Conservation (phyloP, 2,329 filamentous ascomycete species). For the Aspergillus glaucus region DNA sequence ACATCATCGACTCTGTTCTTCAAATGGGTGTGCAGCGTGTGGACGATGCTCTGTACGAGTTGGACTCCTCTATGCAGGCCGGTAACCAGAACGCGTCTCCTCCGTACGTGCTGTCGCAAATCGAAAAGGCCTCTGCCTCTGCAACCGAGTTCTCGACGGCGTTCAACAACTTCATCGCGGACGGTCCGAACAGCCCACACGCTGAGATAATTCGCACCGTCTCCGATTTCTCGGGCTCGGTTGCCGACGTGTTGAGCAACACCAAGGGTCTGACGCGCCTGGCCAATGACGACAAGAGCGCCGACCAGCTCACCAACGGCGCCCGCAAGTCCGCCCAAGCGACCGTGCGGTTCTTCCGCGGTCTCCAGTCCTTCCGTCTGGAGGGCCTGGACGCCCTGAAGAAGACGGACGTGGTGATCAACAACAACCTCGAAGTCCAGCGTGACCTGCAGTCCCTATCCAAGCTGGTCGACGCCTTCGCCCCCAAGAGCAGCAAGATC, state of each 20-base stretch:
- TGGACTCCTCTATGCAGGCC: constrained; percentile 96
- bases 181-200: constrained; percentile 85
- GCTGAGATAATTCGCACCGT: constrained; percentile 89
- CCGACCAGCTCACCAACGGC: constrained; percentile 73
- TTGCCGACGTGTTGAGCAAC: constrained; percentile 91
- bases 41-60: constrained; percentile 92
- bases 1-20: constrained; percentile 93
- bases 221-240: constrained; percentile 80
- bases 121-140: constrained; percentile 90
- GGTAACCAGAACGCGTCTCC: constrained; percentile 97
- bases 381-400: constrained; percentile 84
- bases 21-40: constrained; percentile 89
- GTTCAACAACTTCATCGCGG: constrained; percentile 97
- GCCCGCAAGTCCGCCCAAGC: constrained; percentile 78
- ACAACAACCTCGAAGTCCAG: constrained; percentile 93
- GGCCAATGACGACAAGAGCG: constrained; percentile 91
- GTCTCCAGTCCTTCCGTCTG: constrained; percentile 85
- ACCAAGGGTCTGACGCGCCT: constrained; percentile 91
- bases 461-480: constrained; percentile 86
- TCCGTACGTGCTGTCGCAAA: constrained; percentile 88
- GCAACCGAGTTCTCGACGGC: constrained; percentile 96
- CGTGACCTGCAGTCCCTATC: constrained; percentile 89
- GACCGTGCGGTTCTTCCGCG: constrained; percentile 91
- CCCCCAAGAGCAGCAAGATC: constrained; percentile 78
- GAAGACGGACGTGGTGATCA: constrained; percentile 96